Evolutionary conservation across 176 grass and related monocot genomes (phyloP), one percentile per base, ranked within the genome.

Genomic region (Triticum dicoccoides): DNA sequence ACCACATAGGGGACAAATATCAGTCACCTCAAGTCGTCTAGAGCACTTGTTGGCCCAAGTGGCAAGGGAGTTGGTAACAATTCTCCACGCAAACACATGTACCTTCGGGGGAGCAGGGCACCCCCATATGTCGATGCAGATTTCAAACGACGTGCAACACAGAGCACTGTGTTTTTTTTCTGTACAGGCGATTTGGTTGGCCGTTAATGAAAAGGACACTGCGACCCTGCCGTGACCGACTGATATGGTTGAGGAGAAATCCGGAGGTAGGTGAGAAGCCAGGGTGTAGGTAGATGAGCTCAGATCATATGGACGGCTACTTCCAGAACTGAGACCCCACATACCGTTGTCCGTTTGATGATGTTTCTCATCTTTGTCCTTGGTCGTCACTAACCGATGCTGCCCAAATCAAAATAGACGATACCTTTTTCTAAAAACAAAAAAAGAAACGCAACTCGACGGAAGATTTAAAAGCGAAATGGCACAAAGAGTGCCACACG

Each of bases 221-320:
- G 71, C 13, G n/a, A 15, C 23, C 72, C 42, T 29, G 12, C 71
- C 41, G 41, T 47, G 12, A 74, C 71, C 5, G 42, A 76, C 71
- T 49, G 42, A 76, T 76, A 27, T 10, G 42, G 42, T 75, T 51
- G 24, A 14, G 72, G 23, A 75, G 13, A 51, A 29, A 75, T 4
- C 24, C n/a, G 72, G 44, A 75, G 25, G 72, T 51, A 75, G 44
- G 42, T 75, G 45, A 32, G 8, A 6, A 52, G 0, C 17, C 73
- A 76, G 73, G 25, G 45, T 32, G 45, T 76, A 76, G 73, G 73
- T 76, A 76, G 73, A 45, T 76, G 45, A 54, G 73, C 23, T 49
- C 73, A 33, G 24, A 33, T 25, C 37, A 75, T 74, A 15, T 47
- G 71, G 41, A 15, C 71, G 71, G 71, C 71, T 75, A 1, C 72